Evolutionary conservation across 108 stramenopile genomes (phyloP).

Genomic region (Nitzschia inconspicua): DNA sequence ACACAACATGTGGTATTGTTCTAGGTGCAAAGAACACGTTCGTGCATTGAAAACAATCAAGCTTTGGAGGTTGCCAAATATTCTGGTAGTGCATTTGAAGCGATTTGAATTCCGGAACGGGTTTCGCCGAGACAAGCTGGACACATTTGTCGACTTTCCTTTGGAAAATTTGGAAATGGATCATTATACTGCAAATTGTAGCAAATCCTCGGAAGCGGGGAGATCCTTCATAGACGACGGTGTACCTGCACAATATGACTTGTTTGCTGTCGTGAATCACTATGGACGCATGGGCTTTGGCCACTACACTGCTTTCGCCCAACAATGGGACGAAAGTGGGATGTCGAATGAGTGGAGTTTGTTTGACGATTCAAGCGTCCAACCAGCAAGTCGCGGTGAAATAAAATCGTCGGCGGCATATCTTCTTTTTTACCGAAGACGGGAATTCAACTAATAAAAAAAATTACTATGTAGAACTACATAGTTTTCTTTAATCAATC

Average conservation of each 20-base stretch:
- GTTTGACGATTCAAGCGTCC: conserved; percentile 76
- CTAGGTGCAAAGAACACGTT: conserved; percentile 85
- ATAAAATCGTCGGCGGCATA: conserved; percentile 60
- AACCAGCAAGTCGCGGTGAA: not conserved
- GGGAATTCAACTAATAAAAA: conserved; percentile 30
- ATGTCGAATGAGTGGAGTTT: conserved; percentile 53
- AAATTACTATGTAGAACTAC: too few species aligned
- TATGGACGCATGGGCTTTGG: conserved; percentile 95
- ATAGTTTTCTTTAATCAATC: too few species aligned
- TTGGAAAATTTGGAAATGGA: conserved; percentile 72
- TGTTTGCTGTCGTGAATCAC: conserved; percentile 96
- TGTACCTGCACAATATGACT: conserved; percentile 84
- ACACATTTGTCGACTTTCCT: conserved; percentile 90
- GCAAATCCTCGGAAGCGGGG: not conserved
- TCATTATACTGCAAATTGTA: conserved; percentile 35
- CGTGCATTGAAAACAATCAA: conserved; percentile 93
- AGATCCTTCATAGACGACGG: conserved; percentile 44
- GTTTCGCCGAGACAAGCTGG: conserved; percentile 83
- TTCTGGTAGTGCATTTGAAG: conserved; percentile 95
- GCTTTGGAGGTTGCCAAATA: conserved; percentile 90
- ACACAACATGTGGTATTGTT: conserved; percentile 90
- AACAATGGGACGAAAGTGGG: conserved; percentile 60
- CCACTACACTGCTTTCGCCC: conserved; percentile 92
- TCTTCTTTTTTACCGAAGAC: conserved; percentile 72
- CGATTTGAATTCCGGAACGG: conserved; percentile 87